Evolutionary conservation across 2,329 filamentous ascomycete species (phyloP), one percentile per base, ranked within the genome.

Genomic region (Xylaria digitata): DNA sequence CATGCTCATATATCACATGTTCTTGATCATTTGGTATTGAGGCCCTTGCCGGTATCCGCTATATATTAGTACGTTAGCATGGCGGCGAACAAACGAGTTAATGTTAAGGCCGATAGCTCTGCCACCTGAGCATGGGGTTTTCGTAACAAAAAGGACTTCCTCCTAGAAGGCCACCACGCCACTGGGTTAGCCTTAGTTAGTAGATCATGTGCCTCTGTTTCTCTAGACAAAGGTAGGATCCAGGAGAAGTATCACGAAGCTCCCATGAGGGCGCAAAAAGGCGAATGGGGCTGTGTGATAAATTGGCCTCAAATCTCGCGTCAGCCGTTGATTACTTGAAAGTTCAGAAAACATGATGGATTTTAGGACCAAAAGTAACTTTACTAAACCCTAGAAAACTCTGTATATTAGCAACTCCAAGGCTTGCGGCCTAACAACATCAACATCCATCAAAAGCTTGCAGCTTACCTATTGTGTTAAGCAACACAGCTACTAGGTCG

Each of bases 11-110:
- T 42, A 26, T 58, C 34, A 23, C 49, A 34, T 40, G 34, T 52
- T 45, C 19, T 52, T 52, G 50, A 42, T 67, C 61, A 64, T 52
- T 43, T 64, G 65, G 53, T 57, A 46, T 55, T 30, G 19, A 45
- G 55, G 34, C 7, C 34, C 54, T 37, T 55, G 48, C 48, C 54
- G 43, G 42, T 30, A 26, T 49, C 23, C 55, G 55, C 23, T 60
- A 37, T 21, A n/a, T 34, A 13, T 23, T 45, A 17, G 3, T n/a
- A 42, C 42, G 49, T 19, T 40, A n/a, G 40, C 23, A 26, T 57
- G 34, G 61, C 61, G 61, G 65, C 64, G 65, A 67, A 53, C 17
- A 23, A 49, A 50, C 34, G 15, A 45, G 49, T 40, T 21, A 50
- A 59, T 30, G 6, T 21, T 13, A 50, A 19, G 49, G 19, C 17